A percentile compares a stretch with the other conserved stretches of the same genome.
Evolutionary conservation across 768 basidiomycete species (phyloP).

Genomic region (Pholiota microspora): DNA sequence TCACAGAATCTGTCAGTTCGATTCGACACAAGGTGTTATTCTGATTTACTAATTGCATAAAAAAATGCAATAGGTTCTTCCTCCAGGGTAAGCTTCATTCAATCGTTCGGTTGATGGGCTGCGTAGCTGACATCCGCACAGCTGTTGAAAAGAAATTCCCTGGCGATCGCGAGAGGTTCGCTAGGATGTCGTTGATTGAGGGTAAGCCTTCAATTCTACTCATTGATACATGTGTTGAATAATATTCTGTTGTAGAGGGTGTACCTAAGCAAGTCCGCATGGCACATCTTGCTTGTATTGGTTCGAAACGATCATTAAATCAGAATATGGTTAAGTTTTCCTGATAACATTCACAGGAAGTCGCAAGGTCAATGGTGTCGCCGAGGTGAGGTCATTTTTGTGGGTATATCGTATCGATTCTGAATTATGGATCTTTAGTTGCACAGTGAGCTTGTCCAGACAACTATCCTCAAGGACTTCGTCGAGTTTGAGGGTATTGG

Average conservation of each 20-base stretch:
- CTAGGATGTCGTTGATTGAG: conserved; percentile 91
- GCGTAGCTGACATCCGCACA: conserved; percentile 19
- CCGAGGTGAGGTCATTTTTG: conserved; percentile 52
- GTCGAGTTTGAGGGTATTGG: conserved; percentile 88
- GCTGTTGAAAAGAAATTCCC: conserved; percentile 92
- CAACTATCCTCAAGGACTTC: conserved; percentile 86
- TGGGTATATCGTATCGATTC: neutral
- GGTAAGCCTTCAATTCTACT: conserved; percentile 38
- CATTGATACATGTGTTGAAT: too few relatives aligned
- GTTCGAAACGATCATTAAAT: conserved; percentile 25
- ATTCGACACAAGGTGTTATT: neutral
- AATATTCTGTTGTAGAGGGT: conserved; percentile 56
- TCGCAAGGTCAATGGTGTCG: conserved; percentile 92
- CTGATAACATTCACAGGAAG: conserved; percentile 43
- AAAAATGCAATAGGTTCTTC: conserved; percentile 45
- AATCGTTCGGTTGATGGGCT: neutral
- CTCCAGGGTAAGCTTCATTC: conserved; percentile 52
- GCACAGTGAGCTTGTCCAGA: conserved; percentile 85
- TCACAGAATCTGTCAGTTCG: conserved; percentile 48
- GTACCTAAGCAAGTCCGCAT: conserved; percentile 84
- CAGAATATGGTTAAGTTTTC: neutral
- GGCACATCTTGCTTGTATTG: conserved; percentile 91
- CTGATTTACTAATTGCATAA: neutral
- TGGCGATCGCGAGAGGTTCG: conserved; percentile 74
- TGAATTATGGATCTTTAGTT: conserved; percentile 38